Conservation (phyloP, 139 green algal genomes). For the Picochlorum sp. region DNA sequence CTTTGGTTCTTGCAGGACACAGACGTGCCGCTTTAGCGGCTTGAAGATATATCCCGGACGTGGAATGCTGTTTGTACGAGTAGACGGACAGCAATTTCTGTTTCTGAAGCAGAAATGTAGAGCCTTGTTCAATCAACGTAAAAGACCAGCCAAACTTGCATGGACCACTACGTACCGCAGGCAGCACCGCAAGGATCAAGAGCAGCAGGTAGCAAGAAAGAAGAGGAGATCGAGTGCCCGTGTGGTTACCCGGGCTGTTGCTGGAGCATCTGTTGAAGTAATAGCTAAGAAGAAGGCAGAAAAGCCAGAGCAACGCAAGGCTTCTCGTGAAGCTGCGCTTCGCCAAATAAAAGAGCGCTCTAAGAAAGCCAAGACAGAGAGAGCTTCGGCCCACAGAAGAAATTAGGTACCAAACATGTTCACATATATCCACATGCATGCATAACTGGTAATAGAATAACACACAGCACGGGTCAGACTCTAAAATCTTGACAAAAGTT, state of each 20-base stretch:
- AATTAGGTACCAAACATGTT: too few relatives aligned
- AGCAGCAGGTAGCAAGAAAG: constrained; percentile 65
- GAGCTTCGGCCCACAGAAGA: too few relatives aligned
- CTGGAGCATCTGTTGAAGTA: constrained; percentile 78
- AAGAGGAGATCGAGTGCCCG: constrained; percentile 67
- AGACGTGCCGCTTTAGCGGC: constrained; percentile 94
- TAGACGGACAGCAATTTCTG: constrained; percentile 85
- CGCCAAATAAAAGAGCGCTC: constrained; percentile 94
- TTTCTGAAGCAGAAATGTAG: constrained; percentile 95
- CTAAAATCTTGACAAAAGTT: constrained; percentile 58
- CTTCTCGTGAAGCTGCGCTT: constrained; percentile 79
- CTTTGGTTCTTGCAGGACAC: constrained; percentile 61
- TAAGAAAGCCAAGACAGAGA: constrained; percentile 4
- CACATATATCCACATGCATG: too few relatives aligned
- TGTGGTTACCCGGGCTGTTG: constrained; percentile 64
- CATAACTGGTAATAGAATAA: too few relatives aligned
- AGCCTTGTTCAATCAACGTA: constrained; percentile 78
- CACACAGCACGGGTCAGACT: too few relatives aligned
- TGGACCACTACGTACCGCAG: constrained; percentile 94
- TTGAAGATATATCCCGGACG: constrained; percentile 93
- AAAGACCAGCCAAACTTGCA: constrained; percentile 90
- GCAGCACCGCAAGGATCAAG: constrained; percentile 89
- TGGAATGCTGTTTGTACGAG: constrained; percentile 83
- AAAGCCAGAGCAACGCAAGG: constrained; percentile 83
- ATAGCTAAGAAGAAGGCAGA: constrained; percentile 83